phyloP scores from a whole-genome alignment of 2,329 filamentous ascomycete species.

The Fusarium chuoi region DNA sequence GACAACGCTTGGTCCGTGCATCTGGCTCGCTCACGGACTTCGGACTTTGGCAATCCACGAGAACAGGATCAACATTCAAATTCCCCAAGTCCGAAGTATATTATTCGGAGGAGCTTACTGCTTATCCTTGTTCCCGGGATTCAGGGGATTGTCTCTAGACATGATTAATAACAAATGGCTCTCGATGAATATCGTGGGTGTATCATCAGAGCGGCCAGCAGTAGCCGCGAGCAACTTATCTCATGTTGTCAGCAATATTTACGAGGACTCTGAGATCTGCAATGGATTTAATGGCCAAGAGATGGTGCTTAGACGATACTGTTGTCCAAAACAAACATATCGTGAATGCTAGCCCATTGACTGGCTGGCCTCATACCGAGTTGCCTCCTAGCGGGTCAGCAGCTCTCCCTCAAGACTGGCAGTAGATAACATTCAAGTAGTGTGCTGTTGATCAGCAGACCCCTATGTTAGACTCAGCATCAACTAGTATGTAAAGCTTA shows the following conservation, averaged over 20 bases:
- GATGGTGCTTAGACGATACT: constrained; percentile 15
- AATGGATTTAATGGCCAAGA: background rate
- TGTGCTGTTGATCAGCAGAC: constrained; percentile 27
- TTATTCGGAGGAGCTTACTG: background rate
- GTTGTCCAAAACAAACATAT: constrained; percentile 2
- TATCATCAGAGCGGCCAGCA: background rate
- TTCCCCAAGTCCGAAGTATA: constrained; percentile 7
- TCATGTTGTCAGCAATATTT: background rate
- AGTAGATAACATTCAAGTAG: background rate
- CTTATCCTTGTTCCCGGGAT: constrained; percentile 7
- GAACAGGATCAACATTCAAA: constrained; percentile 10
- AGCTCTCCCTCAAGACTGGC: constrained; percentile 13
- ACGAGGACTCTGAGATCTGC: background rate
- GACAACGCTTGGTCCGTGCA: constrained; percentile 32
- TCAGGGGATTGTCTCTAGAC: background rate
- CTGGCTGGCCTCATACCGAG: background rate
- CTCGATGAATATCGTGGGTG: background rate
- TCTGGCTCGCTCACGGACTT: constrained; percentile 11
- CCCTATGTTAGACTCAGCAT: constrained; percentile 5
- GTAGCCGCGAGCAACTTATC: background rate
- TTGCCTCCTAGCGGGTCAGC: constrained; percentile 20
- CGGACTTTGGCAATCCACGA: constrained; percentile 26
- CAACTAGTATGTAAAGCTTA: background rate
- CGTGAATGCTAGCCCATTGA: background rate
- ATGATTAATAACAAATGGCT: background rate